These are phyloP conservation scores for Tubosaeta sp. DNA, from an alignment of 768 basidiomycete species.

Conservation along the genomic window DNA sequence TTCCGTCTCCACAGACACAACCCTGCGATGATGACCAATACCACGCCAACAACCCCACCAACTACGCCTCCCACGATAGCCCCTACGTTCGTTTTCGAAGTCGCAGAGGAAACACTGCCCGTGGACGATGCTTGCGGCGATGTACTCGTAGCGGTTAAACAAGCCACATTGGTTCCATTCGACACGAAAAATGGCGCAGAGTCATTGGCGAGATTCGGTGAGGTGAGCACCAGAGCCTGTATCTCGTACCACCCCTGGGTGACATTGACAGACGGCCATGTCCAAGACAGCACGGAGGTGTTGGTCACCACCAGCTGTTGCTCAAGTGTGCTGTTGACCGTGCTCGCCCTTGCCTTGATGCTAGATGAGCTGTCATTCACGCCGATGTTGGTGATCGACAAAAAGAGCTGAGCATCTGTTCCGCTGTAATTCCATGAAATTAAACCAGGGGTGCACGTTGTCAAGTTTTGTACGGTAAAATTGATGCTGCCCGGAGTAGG, in stretches of 20 bases:
- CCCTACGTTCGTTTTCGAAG: slow-evolving; percentile 33
- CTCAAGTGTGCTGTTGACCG: slow-evolving; percentile 7
- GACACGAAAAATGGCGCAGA: slow-evolving; percentile 35
- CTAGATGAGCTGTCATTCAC: slow-evolving; percentile 26
- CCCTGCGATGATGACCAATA: slow-evolving; percentile 30
- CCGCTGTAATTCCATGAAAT: slow-evolving; percentile 42
- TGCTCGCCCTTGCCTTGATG: slow-evolving; percentile 1
- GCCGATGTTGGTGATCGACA: slow-evolving; percentile 40
- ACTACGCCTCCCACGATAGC: slow-evolving; percentile 52
- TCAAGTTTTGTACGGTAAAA: slow-evolving; percentile 30
- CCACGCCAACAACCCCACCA: slow-evolving; percentile 39
- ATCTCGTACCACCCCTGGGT: slow-evolving; percentile 47
- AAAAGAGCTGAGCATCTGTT: slow-evolving; percentile 21
- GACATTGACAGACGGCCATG: slow-evolving; percentile 46
- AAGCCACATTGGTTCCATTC: slow-evolving; percentile 35
- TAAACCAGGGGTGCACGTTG: slow-evolving; percentile 30
- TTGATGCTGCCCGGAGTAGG: slow-evolving; percentile 14
- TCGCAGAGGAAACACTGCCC: slow-evolving; percentile 12
- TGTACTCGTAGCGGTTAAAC: slow-evolving; percentile 19
- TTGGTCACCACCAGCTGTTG: slow-evolving; percentile 25
- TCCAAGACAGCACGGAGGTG: slow-evolving; percentile 27
- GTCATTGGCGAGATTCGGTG: background rate
- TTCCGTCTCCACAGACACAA: slow-evolving; percentile 29
- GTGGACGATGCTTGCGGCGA: slow-evolving; percentile 12
- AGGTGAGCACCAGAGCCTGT: slow-evolving; percentile 14